Evolutionary conservation across 148 eudicot genomes (phyloP).

Genomic region (Cornus kousa): DNA sequence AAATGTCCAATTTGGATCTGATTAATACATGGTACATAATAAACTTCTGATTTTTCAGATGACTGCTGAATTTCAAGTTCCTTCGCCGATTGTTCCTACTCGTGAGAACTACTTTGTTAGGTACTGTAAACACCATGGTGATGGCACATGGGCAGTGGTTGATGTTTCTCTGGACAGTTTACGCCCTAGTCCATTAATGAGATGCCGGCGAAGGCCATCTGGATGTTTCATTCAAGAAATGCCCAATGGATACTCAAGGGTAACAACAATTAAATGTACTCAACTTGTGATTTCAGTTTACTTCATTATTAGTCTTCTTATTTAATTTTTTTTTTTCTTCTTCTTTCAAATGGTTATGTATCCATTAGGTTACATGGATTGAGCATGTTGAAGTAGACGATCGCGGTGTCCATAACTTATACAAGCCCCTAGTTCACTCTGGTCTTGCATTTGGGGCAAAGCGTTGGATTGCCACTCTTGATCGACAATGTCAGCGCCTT

Average conservation of each 20-base stretch:
- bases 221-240: conserved; percentile 50
- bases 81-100: conserved; percentile 52
- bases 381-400: conserved; percentile 60
- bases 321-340: not conserved
- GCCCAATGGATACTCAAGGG: conserved; percentile 56
- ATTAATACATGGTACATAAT: not conserved
- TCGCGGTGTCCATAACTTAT: conserved; percentile 26
- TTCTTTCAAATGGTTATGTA: not conserved
- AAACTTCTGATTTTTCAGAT: conserved; percentile 30
- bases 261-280: not conserved
- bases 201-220: conserved; percentile 51
- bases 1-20: too few relatives aligned
- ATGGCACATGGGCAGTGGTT: conserved; percentile 55
- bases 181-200: conserved; percentile 4
- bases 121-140: conserved; percentile 37
- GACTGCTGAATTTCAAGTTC: conserved; percentile 49
- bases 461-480: conserved; percentile 41
- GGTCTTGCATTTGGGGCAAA: conserved; percentile 48
- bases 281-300: not conserved
- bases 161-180: conserved; percentile 54
- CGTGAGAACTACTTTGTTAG: conserved; percentile 43
- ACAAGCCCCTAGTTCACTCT: conserved; percentile 32
- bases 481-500: conserved; percentile 41
- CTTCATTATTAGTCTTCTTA: too few relatives aligned
- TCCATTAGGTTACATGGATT: conserved; percentile 52